These are phyloP conservation scores for Smittium culicis DNA, from an alignment of 371 early-diverging fungal species.

Conservation along the genomic window DNA sequence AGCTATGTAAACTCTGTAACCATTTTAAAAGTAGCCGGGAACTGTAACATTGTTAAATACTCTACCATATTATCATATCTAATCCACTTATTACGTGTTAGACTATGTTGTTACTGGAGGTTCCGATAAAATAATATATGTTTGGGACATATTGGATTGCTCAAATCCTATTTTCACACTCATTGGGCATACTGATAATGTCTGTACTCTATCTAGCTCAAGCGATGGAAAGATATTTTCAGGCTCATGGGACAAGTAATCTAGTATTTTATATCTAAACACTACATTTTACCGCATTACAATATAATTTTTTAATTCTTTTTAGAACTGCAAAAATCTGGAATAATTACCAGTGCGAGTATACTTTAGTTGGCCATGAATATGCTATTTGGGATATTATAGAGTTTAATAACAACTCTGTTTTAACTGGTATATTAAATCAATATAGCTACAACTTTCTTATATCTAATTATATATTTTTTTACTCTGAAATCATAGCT, in stretches of 20 bases:
- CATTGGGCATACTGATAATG: constrained; percentile 75
- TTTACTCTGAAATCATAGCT: constrained; percentile 31
- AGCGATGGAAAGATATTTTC: constrained; percentile 54
- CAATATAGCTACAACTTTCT: neutral
- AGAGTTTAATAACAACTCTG: constrained; percentile 45
- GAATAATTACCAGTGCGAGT: constrained; percentile 52
- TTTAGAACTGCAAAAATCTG: constrained; percentile 62
- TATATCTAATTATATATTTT: neutral
- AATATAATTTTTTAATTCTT: neutral
- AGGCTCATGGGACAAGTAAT: constrained; percentile 85
- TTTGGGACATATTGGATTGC: constrained; percentile 51
- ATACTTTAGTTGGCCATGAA: constrained; percentile 64
- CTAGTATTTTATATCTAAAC: no score
- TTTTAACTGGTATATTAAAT: constrained; percentile 58
- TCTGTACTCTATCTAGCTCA: constrained; percentile 57
- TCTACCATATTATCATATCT: neutral
- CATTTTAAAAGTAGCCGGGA: constrained; percentile 38
- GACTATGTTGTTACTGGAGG: constrained; percentile 74
- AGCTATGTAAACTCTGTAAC: constrained; percentile 75
- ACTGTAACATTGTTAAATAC: constrained; percentile 18
- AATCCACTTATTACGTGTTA: constrained; percentile 14
- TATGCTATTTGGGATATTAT: constrained; percentile 87
- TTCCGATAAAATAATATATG: constrained; percentile 65
- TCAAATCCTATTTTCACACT: constrained; percentile 48
- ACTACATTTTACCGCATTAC: no score